Percentiles rank a stretch among this genome's conserved stretches.
Conservation (phyloP, 148 eudicot genomes). For the Rhododendron mucronatum region DNA sequence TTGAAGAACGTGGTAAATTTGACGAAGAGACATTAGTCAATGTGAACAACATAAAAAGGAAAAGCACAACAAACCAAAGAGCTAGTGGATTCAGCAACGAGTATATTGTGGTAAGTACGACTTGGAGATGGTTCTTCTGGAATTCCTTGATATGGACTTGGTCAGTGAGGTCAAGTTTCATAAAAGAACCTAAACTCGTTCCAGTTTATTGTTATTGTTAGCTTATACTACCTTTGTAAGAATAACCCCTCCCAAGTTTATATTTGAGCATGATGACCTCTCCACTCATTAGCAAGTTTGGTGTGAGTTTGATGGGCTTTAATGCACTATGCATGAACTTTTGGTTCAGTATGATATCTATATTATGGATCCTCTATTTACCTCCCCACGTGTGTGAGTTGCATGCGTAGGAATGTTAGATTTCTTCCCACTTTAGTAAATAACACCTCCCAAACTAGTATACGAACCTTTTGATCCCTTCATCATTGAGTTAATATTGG, state of each 20-base stretch:
- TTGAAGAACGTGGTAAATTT: constrained; percentile 92
- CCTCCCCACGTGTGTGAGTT: not conserved
- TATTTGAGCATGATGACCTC: not conserved
- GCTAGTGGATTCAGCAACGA: constrained; percentile 81
- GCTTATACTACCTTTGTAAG: not conserved
- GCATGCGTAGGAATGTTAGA: not conserved
- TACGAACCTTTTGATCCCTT: not conserved
- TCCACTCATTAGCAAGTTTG: not conserved
- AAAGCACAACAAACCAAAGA: constrained; percentile 51
- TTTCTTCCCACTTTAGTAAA: not conserved
- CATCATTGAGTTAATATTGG: not conserved
- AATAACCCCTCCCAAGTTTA: not conserved
- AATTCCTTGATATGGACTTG: not conserved
- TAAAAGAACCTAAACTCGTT: not conserved
- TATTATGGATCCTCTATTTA: not conserved
- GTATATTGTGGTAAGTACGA: constrained; percentile 81
- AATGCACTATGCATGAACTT: not conserved
- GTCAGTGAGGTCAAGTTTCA: not conserved
- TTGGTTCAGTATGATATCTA: not conserved
- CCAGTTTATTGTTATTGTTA: not conserved
- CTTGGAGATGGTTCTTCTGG: not conserved
- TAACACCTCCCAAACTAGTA: not conserved
- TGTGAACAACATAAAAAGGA: constrained; percentile 71
- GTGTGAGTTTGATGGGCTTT: not conserved
- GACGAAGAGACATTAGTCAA: constrained; percentile 97